Evolutionary conservation across 2,329 filamentous ascomycete genomes (phyloP).

Genomic region (Dactylonectria estremocensis): DNA sequence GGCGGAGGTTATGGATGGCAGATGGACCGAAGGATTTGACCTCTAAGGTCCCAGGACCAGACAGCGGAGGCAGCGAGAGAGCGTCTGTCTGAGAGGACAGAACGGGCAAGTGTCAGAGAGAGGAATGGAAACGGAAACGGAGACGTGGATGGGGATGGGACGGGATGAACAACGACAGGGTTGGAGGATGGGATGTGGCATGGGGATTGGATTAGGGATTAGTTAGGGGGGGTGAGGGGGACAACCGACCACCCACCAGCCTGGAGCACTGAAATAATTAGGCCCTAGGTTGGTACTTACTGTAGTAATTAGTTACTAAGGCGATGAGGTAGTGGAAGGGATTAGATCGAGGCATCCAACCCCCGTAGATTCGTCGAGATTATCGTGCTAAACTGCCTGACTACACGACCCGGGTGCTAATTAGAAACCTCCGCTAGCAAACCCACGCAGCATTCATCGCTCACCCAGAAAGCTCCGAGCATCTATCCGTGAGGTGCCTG

Average conservation of each 20-base stretch:
- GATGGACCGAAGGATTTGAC: slow-evolving; percentile 31
- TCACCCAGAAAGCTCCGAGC: slow-evolving; percentile 8
- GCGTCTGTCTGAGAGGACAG: slow-evolving; percentile 20
- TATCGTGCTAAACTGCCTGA: slow-evolving; percentile 14
- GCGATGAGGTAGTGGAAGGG: background rate
- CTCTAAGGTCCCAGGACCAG: slow-evolving; percentile 33
- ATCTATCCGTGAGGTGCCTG: slow-evolving; percentile 10
- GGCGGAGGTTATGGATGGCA: slow-evolving; percentile 31
- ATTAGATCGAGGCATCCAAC: slow-evolving; percentile 1
- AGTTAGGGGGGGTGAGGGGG: slow-evolving; percentile 28
- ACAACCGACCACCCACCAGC: slow-evolving; percentile 37
- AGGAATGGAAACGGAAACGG: slow-evolving; percentile 41
- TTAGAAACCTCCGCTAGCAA: slow-evolving; percentile 26
- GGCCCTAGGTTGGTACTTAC: too few species aligned
- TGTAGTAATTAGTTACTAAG: too few species aligned
- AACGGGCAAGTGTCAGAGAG: slow-evolving; percentile 31
- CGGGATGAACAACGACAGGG: slow-evolving; percentile 40
- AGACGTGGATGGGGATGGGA: slow-evolving; percentile 45
- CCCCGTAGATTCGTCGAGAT: slow-evolving; percentile 27
- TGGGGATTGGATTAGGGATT: slow-evolving; percentile 30
- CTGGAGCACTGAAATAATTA: slow-evolving; percentile 27
- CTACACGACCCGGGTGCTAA: slow-evolving; percentile 18
- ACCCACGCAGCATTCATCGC: slow-evolving; percentile 13
- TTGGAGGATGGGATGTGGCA: slow-evolving; percentile 24
- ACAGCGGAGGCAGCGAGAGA: slow-evolving; percentile 38